Evolutionary conservation across 805 yeast genomes (phyloP), one percentile per base, ranked within the genome.

Genomic region (Jamesozyma rosinii): DNA sequence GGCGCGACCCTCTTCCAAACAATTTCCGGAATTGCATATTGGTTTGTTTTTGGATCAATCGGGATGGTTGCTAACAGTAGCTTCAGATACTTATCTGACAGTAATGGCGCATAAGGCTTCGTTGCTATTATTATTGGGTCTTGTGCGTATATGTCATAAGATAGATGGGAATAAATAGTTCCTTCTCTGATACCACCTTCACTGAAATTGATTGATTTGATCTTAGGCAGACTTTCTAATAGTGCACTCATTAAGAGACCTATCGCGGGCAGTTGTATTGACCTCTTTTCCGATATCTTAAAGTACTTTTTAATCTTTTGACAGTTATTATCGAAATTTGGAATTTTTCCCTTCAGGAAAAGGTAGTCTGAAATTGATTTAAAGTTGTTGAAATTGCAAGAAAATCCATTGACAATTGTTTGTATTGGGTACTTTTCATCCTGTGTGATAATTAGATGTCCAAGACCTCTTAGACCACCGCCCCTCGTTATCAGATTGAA

Each of bases 161-260:
- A 77, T 32, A 83, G 64, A 54, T 73, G 72, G 8, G 81, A 75
- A 55, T 76, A 83, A 32, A 83, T 54, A 1, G 79, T 77, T 45
- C 90, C 90, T 62, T 83, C 90, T 51, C 90, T 69, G 20, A 82
- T 81, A 46, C 87, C 88, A 49, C 87, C 88, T 58, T 82, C 87
- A 44, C 80, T 72, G 58, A 83, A 83, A 51, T 80, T 77, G 21
- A 83, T 72, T 2, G 80, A 73, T 50, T 75, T 75, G 34, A 81
- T 68, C 30, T 65, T 66, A n/a, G 87, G 86, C 30, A 81, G 60
- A 0, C 79, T 71, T 46, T 76, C 78, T 52, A 77, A 70, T 0
- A 81, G 78, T 0, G 83, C 84, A 33, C 78, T 70, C 46, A 80
- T 66, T 14, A 82, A 58, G 15, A 81, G 54, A 1, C 83, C 81